Evolutionary conservation across 2,329 filamentous ascomycete species (phyloP).

Genomic region (Aspergillus uvarum): DNA sequence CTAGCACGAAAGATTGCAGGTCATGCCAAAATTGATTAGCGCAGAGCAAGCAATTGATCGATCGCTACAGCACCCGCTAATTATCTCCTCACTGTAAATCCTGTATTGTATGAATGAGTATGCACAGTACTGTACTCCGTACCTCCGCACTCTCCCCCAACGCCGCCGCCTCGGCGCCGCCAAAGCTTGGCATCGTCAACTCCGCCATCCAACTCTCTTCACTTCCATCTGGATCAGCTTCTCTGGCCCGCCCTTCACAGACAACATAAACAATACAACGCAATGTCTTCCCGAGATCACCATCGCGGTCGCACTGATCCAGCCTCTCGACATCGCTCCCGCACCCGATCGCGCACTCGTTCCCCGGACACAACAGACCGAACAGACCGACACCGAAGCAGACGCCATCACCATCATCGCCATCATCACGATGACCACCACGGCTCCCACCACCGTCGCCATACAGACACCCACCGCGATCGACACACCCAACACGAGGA

Average conservation of each 20-base stretch:
- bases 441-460: constrained; percentile 3
- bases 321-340: constrained; percentile 19
- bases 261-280: neutral
- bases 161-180: neutral
- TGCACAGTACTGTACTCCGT: too few species aligned
- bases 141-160: neutral
- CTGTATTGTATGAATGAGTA: neutral
- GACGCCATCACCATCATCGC: constrained; percentile 35
- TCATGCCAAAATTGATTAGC: too few species aligned
- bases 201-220: neutral
- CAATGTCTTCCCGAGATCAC: constrained; percentile 14
- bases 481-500: neutral
- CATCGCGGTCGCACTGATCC: constrained; percentile 4
- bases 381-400: constrained; percentile 25
- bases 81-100: neutral
- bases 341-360: constrained; percentile 31
- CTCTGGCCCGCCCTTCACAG: neutral
- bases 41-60: too few species aligned
- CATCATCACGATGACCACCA: constrained; percentile 16
- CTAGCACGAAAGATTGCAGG: neutral
- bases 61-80: too few species aligned
- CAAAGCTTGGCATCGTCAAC: constrained; percentile 15
- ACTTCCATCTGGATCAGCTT: neutral
- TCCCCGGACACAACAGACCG: constrained; percentile 34
- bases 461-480: constrained; percentile 9